Conservation (phyloP, 2,329 filamentous ascomycete genomes). For the Epichloe aotearoae region DNA sequence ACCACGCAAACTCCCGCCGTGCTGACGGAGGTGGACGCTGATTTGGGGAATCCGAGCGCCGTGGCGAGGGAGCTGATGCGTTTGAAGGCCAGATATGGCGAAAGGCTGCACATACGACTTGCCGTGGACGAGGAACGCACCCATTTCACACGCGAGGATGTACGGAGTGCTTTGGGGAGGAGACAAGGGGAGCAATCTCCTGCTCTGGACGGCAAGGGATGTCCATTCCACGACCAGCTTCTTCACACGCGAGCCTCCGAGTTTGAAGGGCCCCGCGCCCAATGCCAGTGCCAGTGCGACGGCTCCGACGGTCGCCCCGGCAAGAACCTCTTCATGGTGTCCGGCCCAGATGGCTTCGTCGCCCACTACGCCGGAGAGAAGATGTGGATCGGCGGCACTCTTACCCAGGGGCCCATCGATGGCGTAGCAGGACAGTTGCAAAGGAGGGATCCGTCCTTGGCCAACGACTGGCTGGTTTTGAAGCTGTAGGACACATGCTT, state of each 20-base stretch:
- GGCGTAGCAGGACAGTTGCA: constrained; percentile 53
- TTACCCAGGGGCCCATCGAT: constrained; percentile 61
- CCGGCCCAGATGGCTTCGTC: constrained; percentile 85
- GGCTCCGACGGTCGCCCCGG: constrained; percentile 19
- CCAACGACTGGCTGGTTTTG: constrained; percentile 36
- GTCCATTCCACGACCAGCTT: constrained; percentile 18
- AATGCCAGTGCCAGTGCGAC: constrained; percentile 17
- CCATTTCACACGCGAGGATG: constrained; percentile 42
- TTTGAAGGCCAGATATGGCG: constrained; percentile 44
- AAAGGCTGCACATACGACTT: constrained; percentile 52
- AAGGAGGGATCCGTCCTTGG: constrained; percentile 24
- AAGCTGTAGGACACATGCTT: constrained; percentile 28
- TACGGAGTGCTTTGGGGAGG: constrained; percentile 24
- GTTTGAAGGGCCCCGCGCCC: constrained; percentile 15
- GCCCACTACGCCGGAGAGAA: constrained; percentile 68
- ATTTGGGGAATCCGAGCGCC: constrained; percentile 22
- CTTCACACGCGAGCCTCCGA: constrained; percentile 18
- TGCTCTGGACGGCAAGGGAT: constrained; percentile 6
- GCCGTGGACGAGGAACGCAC: constrained; percentile 70
- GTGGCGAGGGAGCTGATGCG: constrained; percentile 50
- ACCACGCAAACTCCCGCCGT: constrained; percentile 7
- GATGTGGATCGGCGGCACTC: constrained; percentile 55
- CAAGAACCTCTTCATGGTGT: constrained; percentile 64
- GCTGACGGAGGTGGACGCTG: constrained; percentile 10
- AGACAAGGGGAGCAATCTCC: background rate